Evolutionary conservation across 768 basidiomycete species (phyloP).

Genomic region (Mycena sanguinolenta): DNA sequence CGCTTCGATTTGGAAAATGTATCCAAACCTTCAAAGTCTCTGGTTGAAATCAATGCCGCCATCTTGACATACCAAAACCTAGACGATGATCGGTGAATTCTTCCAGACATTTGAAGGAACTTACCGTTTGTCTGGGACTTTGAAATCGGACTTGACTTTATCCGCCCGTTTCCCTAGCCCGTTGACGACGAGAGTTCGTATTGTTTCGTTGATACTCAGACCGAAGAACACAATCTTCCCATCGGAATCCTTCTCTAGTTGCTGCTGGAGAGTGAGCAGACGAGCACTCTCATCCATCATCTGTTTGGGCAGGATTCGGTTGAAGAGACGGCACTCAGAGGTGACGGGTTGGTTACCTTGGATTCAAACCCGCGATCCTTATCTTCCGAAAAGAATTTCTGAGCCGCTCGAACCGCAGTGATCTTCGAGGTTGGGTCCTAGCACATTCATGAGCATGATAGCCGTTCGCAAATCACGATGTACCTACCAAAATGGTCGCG

Average conservation of each 20-base stretch:
- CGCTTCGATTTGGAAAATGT: constrained; percentile 88
- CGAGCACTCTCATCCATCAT: constrained; percentile 91
- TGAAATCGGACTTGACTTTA: constrained; percentile 89
- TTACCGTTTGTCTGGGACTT: constrained; percentile 94
- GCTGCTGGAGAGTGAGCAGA: constrained; percentile 85
- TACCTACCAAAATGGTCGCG: constrained; percentile 69
- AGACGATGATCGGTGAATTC: constrained; percentile 14
- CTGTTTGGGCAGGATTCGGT: constrained; percentile 53
- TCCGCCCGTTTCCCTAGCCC: constrained; percentile 91
- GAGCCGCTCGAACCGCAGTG: constrained; percentile 81
- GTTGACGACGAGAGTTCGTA: constrained; percentile 81
- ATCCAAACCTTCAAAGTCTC: constrained; percentile 91
- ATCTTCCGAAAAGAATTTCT: constrained; percentile 95
- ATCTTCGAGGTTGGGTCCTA: constrained; percentile 84
- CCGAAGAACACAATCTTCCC: constrained; percentile 87
- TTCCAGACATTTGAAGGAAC: constrained; percentile 30
- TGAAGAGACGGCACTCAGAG: background rate
- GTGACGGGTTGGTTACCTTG: constrained; percentile 66
- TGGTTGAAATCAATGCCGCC: constrained; percentile 79
- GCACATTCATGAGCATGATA: background rate
- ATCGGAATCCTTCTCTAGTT: constrained; percentile 88
- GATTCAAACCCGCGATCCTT: constrained; percentile 93
- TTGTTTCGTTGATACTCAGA: constrained; percentile 88
- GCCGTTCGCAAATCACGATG: constrained; percentile 15
- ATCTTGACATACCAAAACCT: constrained; percentile 97